These are phyloP conservation scores for Mycena citricolor DNA, from an alignment of 1,284 basidiomycete genomes.

Conservation along the genomic window DNA sequence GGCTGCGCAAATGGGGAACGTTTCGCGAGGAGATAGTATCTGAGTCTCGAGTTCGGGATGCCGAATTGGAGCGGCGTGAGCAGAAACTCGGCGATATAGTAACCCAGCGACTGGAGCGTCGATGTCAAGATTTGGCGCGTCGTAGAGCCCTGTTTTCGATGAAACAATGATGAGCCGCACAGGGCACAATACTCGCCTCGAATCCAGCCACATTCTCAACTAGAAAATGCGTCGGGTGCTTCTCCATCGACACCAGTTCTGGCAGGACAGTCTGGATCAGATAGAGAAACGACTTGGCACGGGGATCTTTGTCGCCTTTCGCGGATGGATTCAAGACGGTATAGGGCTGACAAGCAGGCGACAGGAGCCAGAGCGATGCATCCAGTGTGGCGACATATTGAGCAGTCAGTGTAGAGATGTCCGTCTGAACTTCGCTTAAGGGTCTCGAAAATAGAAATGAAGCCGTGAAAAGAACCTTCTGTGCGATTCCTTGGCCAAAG, in stretches of 20 bases:
- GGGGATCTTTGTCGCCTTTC: slow-evolving; percentile 66
- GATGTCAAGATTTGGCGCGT: slow-evolving; percentile 55
- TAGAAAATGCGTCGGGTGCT: slow-evolving; percentile 57
- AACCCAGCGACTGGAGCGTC: slow-evolving; percentile 51
- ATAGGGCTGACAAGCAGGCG: slow-evolving; percentile 80
- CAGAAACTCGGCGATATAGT: slow-evolving; percentile 59
- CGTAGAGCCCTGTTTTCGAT: slow-evolving; percentile 50
- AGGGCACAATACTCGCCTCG: slow-evolving; percentile 48
- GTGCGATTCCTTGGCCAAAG: slow-evolving; percentile 50
- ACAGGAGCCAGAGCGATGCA: slow-evolving; percentile 61
- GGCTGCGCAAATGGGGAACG: slow-evolving; percentile 32
- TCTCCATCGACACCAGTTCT: slow-evolving; percentile 41
- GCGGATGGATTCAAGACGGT: slow-evolving; percentile 72
- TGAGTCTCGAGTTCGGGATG: slow-evolving; percentile 74
- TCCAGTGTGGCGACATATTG: slow-evolving; percentile 45
- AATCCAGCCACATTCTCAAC: slow-evolving; percentile 82
- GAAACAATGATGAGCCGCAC: slow-evolving; percentile 10
- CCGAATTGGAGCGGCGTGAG: slow-evolving; percentile 75
- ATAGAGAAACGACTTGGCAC: slow-evolving; percentile 74
- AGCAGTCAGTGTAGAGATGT: slow-evolving; percentile 60
- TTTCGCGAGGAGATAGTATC: slow-evolving; percentile 78
- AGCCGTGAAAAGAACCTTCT: slow-evolving; percentile 5
- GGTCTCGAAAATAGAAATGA: slow-evolving; percentile 8
- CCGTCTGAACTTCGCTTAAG: slow-evolving; percentile 41
- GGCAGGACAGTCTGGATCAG: slow-evolving; percentile 67